A percentile compares a stretch with the other conserved stretches of the same genome.
Conservation (phyloP, 345 rosid genomes). For the Mangifera indica region DNA sequence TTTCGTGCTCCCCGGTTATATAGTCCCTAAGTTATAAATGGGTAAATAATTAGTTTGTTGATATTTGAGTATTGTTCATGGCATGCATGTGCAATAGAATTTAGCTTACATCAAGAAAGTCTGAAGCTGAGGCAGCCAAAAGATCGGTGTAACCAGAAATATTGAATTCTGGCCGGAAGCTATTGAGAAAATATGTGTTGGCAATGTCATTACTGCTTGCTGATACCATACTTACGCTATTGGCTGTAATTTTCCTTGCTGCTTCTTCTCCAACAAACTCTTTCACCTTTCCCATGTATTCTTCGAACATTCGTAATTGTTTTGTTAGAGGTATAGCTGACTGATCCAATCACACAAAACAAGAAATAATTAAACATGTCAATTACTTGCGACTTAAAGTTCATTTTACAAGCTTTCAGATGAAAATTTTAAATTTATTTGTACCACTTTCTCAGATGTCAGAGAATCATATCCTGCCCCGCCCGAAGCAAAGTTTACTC, state of each 20-base stretch:
- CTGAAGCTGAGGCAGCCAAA: slow-evolving; percentile 20
- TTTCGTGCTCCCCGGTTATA: slow-evolving; percentile 34
- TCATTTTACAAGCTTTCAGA: not conserved
- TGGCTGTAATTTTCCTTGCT: slow-evolving; percentile 16
- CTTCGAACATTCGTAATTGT: slow-evolving; percentile 36
- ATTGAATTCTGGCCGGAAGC: slow-evolving; percentile 7
- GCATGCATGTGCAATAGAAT: not conserved
- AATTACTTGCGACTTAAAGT: not conserved
- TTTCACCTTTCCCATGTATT: slow-evolving; percentile 31
- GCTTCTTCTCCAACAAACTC: slow-evolving; percentile 29
- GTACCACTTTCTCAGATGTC: slow-evolving; percentile 47
- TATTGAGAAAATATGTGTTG: slow-evolving; percentile 24
- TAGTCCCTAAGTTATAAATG: slow-evolving; percentile 22
- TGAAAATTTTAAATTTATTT: not conserved
- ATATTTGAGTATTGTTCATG: not conserved
- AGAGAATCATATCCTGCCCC: slow-evolving; percentile 60
- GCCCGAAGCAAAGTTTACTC: slow-evolving; percentile 69
- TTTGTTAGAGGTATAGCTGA: slow-evolving; percentile 30
- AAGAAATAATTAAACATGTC: not conserved
- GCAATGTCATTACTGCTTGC: slow-evolving; percentile 45
- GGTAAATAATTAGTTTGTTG: not conserved
- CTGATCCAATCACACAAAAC: slow-evolving; percentile 15
- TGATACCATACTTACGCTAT: slow-evolving; percentile 27
- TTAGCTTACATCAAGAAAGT: slow-evolving; percentile 23
- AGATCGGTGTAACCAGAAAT: slow-evolving; percentile 20